Percentiles rank a stretch among this genome's conserved stretches.
Evolutionary conservation across 129 eudicot genomes (phyloP).

Genomic region (Saposhnikovia divaricata): DNA sequence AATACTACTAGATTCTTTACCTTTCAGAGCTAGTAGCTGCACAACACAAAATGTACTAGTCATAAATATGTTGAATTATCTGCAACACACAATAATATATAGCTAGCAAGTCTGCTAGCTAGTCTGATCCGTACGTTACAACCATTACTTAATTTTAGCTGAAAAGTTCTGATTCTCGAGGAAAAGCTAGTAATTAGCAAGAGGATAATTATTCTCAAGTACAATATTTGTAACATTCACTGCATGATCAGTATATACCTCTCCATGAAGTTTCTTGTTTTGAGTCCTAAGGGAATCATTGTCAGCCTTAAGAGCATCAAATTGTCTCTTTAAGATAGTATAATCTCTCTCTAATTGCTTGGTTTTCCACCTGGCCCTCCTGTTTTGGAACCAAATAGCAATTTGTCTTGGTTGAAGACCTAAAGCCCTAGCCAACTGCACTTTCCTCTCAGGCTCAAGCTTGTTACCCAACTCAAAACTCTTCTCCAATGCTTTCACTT

Average conservation of each 20-base stretch:
- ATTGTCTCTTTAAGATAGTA: slow-evolving; percentile 62
- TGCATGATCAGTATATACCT: slow-evolving; percentile 29
- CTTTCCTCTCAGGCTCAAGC: slow-evolving; percentile 73
- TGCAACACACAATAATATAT: background rate
- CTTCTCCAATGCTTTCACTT: slow-evolving; percentile 81
- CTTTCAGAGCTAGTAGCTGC: slow-evolving; percentile 59
- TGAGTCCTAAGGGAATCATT: slow-evolving; percentile 62
- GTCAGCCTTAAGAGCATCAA: slow-evolving; percentile 70
- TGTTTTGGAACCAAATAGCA: slow-evolving; percentile 89
- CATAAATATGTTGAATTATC: background rate
- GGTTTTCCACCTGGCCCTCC: slow-evolving; percentile 91
- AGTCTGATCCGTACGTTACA: too few species aligned
- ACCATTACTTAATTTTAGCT: background rate
- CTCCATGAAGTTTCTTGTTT: slow-evolving; percentile 71
- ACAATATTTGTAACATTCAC: background rate
- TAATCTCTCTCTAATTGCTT: slow-evolving; percentile 81
- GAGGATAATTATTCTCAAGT: background rate
- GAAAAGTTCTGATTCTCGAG: background rate
- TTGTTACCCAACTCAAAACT: slow-evolving; percentile 75
- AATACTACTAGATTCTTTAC: slow-evolving; percentile 35
- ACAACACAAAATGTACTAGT: background rate
- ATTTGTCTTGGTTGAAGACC: slow-evolving; percentile 83
- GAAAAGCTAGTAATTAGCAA: background rate
- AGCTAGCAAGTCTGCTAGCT: too few species aligned
- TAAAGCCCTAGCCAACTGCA: slow-evolving; percentile 75